Conservation (phyloP, 192 early-diverging fungal species). For the Entomortierella parvispora region DNA sequence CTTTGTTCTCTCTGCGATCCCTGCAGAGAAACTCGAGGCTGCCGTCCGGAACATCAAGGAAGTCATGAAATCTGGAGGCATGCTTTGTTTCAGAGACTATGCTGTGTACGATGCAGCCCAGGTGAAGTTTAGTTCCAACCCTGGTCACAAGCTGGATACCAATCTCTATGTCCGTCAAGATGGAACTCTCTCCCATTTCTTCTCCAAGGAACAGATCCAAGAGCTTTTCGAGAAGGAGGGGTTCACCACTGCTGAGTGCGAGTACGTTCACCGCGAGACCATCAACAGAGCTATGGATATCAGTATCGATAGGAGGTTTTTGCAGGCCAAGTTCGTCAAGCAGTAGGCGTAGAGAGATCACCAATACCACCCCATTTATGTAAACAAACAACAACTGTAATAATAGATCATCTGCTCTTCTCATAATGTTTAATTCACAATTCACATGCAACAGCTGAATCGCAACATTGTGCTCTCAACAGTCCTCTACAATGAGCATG, state of each 20-base stretch:
- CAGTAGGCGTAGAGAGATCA: slow-evolving; percentile 9
- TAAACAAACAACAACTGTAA: slow-evolving; percentile 14
- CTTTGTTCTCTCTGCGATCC: slow-evolving; percentile 96
- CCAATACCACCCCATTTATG: neutral
- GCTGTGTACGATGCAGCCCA: slow-evolving; percentile 97
- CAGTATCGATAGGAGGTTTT: slow-evolving; percentile 76
- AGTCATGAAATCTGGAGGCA: slow-evolving; percentile 88
- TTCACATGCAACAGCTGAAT: too few relatives aligned
- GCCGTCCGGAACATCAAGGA: slow-evolving; percentile 85
- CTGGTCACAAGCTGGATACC: slow-evolving; percentile 87
- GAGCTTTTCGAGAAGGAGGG: slow-evolving; percentile 72
- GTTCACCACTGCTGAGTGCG: slow-evolving; percentile 64
- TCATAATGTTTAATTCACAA: too few relatives aligned
- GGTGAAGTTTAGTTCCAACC: slow-evolving; percentile 81
- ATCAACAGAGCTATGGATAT: slow-evolving; percentile 74
- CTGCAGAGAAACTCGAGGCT: slow-evolving; percentile 82
- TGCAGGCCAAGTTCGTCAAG: slow-evolving; percentile 81
- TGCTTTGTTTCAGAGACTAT: slow-evolving; percentile 96
- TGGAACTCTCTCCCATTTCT: slow-evolving; percentile 95
- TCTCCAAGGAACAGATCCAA: slow-evolving; percentile 70
- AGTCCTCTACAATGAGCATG: too few relatives aligned
- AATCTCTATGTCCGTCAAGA: slow-evolving; percentile 98
- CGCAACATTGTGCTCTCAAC: too few relatives aligned
- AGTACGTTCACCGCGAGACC: slow-evolving; percentile 76
- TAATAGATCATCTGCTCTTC: slow-evolving; percentile 17